Percentiles rank a stretch among this genome's conserved stretches.
Evolutionary conservation across 2,329 filamentous ascomycete genomes (phyloP).

Genomic region (Epichloe sibirici): DNA sequence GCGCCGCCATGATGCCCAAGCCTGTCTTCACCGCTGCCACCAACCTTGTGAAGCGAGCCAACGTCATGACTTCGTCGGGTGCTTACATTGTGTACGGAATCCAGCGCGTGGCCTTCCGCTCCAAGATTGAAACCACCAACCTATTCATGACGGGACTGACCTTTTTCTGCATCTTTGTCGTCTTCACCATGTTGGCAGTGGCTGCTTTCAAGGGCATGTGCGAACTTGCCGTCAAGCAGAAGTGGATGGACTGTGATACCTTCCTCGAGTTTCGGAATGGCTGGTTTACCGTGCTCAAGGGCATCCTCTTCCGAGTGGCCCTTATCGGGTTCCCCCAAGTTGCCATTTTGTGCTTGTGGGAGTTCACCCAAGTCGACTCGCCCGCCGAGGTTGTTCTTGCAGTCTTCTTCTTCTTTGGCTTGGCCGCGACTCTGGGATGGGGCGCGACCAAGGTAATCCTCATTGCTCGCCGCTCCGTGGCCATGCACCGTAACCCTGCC

Average conservation of each 20-base stretch:
- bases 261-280: slow-evolving; percentile 91
- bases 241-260: slow-evolving; percentile 71
- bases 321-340: slow-evolving; percentile 89
- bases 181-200: slow-evolving; percentile 61
- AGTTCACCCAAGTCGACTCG: slow-evolving; percentile 78
- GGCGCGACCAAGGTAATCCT: slow-evolving; percentile 81
- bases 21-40: slow-evolving; percentile 21
- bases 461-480: slow-evolving; percentile 76
- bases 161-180: slow-evolving; percentile 78
- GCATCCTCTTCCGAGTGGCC: slow-evolving; percentile 81
- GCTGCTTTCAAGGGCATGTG: slow-evolving; percentile 69
- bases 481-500: slow-evolving; percentile 89
- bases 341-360: slow-evolving; percentile 83
- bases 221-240: slow-evolving; percentile 61
- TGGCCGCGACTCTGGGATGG: slow-evolving; percentile 68
- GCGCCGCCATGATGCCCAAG: slow-evolving; percentile 38
- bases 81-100: slow-evolving; percentile 65
- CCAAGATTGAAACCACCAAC: slow-evolving; percentile 77
- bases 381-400: slow-evolving; percentile 76
- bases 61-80: slow-evolving; percentile 40
- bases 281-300: slow-evolving; percentile 86
- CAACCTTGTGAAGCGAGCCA: slow-evolving; percentile 40
- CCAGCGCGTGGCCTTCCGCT: slow-evolving; percentile 66
- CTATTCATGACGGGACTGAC: slow-evolving; percentile 84
- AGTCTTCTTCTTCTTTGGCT: slow-evolving; percentile 76